Conservation (phyloP, 768 basidiomycete genomes). For the Chlorophyllum brunneum region DNA sequence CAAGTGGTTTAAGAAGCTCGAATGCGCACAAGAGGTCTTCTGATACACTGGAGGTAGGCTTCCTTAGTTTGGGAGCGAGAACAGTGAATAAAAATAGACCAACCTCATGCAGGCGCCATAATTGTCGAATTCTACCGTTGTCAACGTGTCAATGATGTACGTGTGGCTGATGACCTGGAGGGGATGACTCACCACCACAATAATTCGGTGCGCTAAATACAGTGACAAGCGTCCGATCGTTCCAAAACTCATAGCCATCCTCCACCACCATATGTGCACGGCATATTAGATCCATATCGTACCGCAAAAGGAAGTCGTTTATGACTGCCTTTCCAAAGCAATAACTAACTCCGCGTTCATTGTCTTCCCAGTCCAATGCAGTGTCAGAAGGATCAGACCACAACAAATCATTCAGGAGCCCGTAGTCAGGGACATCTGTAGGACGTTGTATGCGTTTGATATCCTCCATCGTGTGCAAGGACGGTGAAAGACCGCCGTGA, state of each 20-base stretch:
- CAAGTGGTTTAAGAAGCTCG: conserved; percentile 93
- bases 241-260: conserved; percentile 99
- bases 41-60: conserved; percentile 61
- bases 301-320: conserved; percentile 90
- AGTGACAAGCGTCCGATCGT: conserved; percentile 95
- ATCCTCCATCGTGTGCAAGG: conserved; percentile 94
- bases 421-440: conserved; percentile 98
- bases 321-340: conserved; percentile 98
- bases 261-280: conserved; percentile 99
- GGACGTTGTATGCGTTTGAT: conserved; percentile 97
- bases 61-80: conserved; percentile 15
- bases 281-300: conserved; percentile 99
- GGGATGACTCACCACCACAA: conserved; percentile 73
- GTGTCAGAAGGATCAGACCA: conserved; percentile 99
- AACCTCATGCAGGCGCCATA: conserved; percentile 95
- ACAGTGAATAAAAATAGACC: conserved; percentile 16
- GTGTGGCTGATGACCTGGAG: conserved; percentile 9
- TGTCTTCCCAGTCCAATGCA: conserved; percentile 98
- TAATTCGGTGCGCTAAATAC: conserved; percentile 99
- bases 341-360: conserved; percentile 97
- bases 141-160: conserved; percentile 17
- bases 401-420: conserved; percentile 91
- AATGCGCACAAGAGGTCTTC: conserved; percentile 98
- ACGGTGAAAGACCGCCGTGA: conserved; percentile 92
- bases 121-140: conserved; percentile 79